Evolutionary conservation across 2,329 filamentous ascomycete genomes (phyloP).

Genomic region (Tolypocladium inflatum): DNA sequence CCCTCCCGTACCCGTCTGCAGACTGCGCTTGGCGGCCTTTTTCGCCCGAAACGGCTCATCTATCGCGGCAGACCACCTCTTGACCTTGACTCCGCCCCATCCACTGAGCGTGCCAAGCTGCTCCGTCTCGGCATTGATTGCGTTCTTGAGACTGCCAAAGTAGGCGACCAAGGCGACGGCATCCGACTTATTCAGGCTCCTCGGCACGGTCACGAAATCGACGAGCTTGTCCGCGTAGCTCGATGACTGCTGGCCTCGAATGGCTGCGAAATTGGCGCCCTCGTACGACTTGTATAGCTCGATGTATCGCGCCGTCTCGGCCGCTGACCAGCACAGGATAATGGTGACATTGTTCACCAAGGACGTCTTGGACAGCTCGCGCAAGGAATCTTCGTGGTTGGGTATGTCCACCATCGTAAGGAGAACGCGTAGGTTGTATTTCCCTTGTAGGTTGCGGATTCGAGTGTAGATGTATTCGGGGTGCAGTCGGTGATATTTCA

Average conservation of each 20-base stretch:
- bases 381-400: constrained; percentile 83
- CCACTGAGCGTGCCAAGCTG: constrained; percentile 77
- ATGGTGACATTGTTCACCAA: constrained; percentile 88
- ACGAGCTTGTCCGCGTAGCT: constrained; percentile 80
- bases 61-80: constrained; percentile 72
- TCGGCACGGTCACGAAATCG: constrained; percentile 85
- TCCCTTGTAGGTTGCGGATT: constrained; percentile 73
- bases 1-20: constrained; percentile 8
- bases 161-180: constrained; percentile 82
- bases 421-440: constrained; percentile 78
- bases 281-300: constrained; percentile 95
- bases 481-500: constrained; percentile 96
- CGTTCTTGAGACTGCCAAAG: constrained; percentile 81
- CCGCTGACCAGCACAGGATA: constrained; percentile 87
- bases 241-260: constrained; percentile 75
- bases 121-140: constrained; percentile 80
- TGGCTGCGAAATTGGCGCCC: constrained; percentile 68
- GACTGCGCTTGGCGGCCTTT: constrained; percentile 48
- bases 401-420: constrained; percentile 90
- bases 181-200: constrained; percentile 90
- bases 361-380: constrained; percentile 86
- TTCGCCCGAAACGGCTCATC: constrained; percentile 76
- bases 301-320: constrained; percentile 86
- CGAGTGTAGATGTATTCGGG: constrained; percentile 97
- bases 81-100: constrained; percentile 94